Conservation (phyloP, 169 alveolate species). For the Cryptosporidium parvum region DNA sequence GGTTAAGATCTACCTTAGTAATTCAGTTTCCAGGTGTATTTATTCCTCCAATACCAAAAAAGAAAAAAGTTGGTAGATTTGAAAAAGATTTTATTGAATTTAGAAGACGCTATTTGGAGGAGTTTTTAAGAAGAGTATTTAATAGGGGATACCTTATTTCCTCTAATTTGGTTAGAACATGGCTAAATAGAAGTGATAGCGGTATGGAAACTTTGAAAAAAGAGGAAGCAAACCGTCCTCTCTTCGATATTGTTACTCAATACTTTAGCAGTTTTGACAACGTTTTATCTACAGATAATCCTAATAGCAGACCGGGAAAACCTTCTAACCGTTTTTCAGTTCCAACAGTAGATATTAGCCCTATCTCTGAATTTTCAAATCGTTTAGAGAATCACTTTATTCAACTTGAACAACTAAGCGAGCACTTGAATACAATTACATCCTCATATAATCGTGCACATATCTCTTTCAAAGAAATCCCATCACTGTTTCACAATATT, state of each 20-base stretch:
- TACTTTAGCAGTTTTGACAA: conserved; percentile 68
- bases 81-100: conserved; percentile 77
- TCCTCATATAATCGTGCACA: conserved; percentile 31
- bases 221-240: conserved; percentile 70
- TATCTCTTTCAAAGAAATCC: conserved; percentile 27
- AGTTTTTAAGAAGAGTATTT: conserved; percentile 78
- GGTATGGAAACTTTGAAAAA: conserved; percentile 67
- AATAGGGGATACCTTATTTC: conserved; percentile 73
- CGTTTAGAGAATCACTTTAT: conserved; percentile 44
- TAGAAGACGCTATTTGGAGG: conserved; percentile 80
- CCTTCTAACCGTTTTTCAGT: conserved; percentile 68
- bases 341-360: conserved; percentile 64
- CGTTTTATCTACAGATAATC: conserved; percentile 39
- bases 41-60: conserved; percentile 83
- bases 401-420: conserved; percentile 65
- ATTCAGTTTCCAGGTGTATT: conserved; percentile 79
- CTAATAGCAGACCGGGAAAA: conserved; percentile 14
- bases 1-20: conserved; percentile 80
- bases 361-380: conserved; percentile 50
- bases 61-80: conserved; percentile 81
- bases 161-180: conserved; percentile 44
- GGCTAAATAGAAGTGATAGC: conserved; percentile 72
- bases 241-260: conserved; percentile 68
- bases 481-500: conserved; percentile 48
- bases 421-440: conserved; percentile 41